These are phyloP conservation scores for Fusarium sp. DNA, from an alignment of 2,329 filamentous ascomycete genomes.

Conservation along the genomic window DNA sequence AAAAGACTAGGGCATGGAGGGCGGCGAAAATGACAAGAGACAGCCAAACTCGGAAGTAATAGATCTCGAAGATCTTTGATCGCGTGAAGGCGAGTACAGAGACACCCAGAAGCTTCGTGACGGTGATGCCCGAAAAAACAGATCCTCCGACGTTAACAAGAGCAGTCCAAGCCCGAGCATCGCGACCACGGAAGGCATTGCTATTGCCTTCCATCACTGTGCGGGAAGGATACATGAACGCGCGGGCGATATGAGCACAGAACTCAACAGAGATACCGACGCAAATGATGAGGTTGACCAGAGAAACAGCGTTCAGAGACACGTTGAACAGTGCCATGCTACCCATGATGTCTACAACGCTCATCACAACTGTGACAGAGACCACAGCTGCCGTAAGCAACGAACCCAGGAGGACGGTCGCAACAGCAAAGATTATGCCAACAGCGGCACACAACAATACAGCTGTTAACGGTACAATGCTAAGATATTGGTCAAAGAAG, in stretches of 20 bases:
- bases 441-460: conserved; percentile 84
- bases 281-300: conserved; percentile 97
- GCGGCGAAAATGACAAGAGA: conserved; percentile 90
- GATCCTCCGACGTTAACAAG: conserved; percentile 94
- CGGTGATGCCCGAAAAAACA: conserved; percentile 94
- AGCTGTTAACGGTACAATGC: conserved; percentile 82
- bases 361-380: conserved; percentile 90
- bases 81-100: conserved; percentile 92
- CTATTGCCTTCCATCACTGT: conserved; percentile 81
- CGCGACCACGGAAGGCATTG: conserved; percentile 80
- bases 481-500: conserved; percentile 97
- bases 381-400: conserved; percentile 83
- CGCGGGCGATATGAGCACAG: conserved; percentile 94
- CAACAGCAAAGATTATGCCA: conserved; percentile 84
- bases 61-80: conserved; percentile 99
- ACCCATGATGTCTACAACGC: conserved; percentile 90
- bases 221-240: conserved; percentile 91
- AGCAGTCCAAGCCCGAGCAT: conserved; percentile 90
- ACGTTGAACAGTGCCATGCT: conserved; percentile 92
- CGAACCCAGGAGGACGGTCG: conserved; percentile 84
- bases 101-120: conserved; percentile 94
- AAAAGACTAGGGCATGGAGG: conserved; percentile 86
- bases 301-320: conserved; percentile 91
- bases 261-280: conserved; percentile 98
- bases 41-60: conserved; percentile 98